phyloP scores from a whole-genome alignment of 306 rosid species.

The Purshia tridentata region DNA sequence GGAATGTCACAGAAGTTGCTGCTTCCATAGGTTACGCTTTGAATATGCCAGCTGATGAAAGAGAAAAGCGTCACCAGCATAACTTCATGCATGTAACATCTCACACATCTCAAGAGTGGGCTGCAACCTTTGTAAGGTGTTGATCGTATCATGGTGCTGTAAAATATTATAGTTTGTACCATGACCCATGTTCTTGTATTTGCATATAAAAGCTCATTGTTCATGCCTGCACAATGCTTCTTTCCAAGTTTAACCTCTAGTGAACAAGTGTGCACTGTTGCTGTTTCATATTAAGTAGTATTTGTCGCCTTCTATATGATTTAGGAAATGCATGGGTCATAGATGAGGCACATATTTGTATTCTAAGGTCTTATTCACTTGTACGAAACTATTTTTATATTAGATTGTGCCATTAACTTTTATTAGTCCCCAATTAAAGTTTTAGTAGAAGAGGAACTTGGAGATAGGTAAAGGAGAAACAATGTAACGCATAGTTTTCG shows the following conservation, averaged over 20 bases:
- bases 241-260: background rate
- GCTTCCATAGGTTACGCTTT: slow-evolving; percentile 88
- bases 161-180: background rate
- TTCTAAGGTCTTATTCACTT: no score
- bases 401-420: no score
- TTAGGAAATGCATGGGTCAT: no score
- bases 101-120: slow-evolving; percentile 99
- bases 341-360: no score
- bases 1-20: slow-evolving; percentile 94
- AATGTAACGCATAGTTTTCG: no score
- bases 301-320: no score
- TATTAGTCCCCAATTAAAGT: no score
- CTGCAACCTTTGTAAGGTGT: slow-evolving; percentile 96
- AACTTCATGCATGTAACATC: slow-evolving; percentile 91
- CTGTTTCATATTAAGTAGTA: no score
- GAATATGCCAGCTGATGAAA: slow-evolving; percentile 88
- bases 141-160: slow-evolving; percentile 21
- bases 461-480: no score
- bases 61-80: slow-evolving; percentile 89
- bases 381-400: no score
- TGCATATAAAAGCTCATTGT: background rate
- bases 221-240: background rate
- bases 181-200: background rate
- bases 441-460: no score
- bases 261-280: background rate